These are phyloP conservation scores for Euptelea pleiosperma DNA, from an alignment of 164 flowering plant species.

Conservation along the genomic window DNA sequence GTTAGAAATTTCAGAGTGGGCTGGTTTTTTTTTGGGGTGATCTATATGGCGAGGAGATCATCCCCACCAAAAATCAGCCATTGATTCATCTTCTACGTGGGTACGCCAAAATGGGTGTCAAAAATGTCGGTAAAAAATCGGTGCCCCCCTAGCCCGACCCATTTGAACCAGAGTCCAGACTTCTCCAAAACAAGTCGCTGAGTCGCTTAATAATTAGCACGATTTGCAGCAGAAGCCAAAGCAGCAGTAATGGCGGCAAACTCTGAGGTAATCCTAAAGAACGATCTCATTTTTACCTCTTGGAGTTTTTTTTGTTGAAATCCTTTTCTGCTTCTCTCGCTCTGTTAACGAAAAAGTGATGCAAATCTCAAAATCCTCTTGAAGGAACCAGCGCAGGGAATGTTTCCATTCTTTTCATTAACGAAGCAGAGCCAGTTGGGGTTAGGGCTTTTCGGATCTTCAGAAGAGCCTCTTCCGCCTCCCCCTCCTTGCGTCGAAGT, in stretches of 20 bases:
- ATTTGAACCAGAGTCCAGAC: no score
- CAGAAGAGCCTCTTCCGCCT: conserved; percentile 47
- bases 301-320: background rate
- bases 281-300: no score
- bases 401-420: conserved; percentile 12
- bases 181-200: no score
- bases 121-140: no score
- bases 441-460: conserved; percentile 43
- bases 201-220: no score
- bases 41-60: no score
- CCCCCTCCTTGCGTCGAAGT: conserved; percentile 81
- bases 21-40: no score
- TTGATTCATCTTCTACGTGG: no score
- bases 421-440: conserved; percentile 14
- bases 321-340: background rate
- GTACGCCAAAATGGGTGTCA: no score
- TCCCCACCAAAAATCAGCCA: no score
- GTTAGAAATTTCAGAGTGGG: no score
- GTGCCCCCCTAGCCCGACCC: no score
- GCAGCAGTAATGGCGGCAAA: conserved; percentile 17
- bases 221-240: background rate
- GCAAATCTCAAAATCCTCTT: conserved; percentile 1
- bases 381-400: conserved; percentile 10
- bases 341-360: background rate
- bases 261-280: conserved; percentile 19